Evolutionary conservation across 179 eudicot species (phyloP).

Genomic region (Gypsophila paniculata): DNA sequence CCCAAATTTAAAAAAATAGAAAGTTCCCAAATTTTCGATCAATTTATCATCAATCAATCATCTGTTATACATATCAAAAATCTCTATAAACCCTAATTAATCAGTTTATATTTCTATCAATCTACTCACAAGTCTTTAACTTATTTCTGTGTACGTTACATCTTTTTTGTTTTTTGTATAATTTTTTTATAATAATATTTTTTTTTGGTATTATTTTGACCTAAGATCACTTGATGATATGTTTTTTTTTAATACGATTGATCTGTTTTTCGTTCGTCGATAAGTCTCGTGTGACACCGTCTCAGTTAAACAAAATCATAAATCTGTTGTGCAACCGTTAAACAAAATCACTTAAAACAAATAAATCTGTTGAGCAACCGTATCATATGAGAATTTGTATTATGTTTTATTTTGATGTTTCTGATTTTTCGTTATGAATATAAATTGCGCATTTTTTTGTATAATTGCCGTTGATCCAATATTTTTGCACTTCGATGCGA

Average conservation of each 20-base stretch:
- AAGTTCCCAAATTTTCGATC: neutral
- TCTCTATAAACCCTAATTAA: neutral
- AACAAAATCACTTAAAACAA: too few relatives aligned
- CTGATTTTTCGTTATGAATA: neutral
- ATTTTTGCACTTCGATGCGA: neutral
- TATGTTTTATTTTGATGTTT: neutral
- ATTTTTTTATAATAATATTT: neutral
- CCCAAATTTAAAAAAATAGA: neutral
- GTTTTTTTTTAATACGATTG: neutral
- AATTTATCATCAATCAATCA: neutral
- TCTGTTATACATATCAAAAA: neutral
- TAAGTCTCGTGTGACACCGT: too few relatives aligned
- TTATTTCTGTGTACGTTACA: conserved; percentile 30
- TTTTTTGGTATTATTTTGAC: conserved; percentile 4
- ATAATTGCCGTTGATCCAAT: conserved; percentile 25
- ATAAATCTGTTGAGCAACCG: too few relatives aligned
- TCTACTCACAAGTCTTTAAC: conserved; percentile 22
- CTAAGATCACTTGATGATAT: conserved; percentile 19
- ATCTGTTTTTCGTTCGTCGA: conserved; percentile 21
- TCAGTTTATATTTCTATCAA: conserved; percentile 2
- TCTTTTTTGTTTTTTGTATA: neutral
- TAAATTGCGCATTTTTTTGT: neutral
- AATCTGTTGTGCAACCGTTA: too few relatives aligned
- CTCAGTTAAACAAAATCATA: too few relatives aligned
- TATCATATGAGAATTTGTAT: too few relatives aligned